Percentiles rank a stretch among this genome's conserved stretches.
phyloP scores from a whole-genome alignment of 2,329 filamentous ascomycete genomes.

The Apiospora koreana region DNA sequence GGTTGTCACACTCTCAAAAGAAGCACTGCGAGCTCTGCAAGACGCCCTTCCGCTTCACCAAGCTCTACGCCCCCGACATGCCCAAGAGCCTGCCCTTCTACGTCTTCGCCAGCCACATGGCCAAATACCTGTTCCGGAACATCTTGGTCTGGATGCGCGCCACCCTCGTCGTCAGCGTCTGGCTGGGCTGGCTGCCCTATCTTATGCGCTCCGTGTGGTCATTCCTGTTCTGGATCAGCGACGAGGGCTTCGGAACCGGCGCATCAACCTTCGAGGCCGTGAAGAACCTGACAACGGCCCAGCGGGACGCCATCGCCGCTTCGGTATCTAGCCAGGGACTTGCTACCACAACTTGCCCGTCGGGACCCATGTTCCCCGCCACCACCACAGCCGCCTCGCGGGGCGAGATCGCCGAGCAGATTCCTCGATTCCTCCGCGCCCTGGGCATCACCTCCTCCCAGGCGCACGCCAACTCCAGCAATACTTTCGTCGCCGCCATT shows the following conservation, averaged over 20 bases:
- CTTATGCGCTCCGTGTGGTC: conserved; percentile 92
- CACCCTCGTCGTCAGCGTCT: conserved; percentile 78
- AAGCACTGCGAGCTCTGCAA: conserved; percentile 99
- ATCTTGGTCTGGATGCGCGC: conserved; percentile 78
- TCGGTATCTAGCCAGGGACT: conserved; percentile 22
- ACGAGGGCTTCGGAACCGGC: conserved; percentile 61
- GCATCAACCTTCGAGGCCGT: conserved; percentile 30
- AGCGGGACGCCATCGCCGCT: conserved; percentile 24
- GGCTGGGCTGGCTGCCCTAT: conserved; percentile 87
- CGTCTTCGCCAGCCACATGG: conserved; percentile 78
- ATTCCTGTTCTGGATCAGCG: conserved; percentile 90
- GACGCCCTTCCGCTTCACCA: conserved; percentile 96
- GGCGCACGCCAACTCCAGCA: conserved; percentile 12
- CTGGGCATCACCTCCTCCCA: not conserved
- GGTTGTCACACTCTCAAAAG: conserved; percentile 98
- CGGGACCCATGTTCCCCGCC: conserved; percentile 39
- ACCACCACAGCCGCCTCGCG: conserved; percentile 41
- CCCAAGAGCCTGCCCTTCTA: conserved; percentile 77
- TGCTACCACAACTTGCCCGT: conserved; percentile 35
- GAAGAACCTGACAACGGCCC: conserved; percentile 25
- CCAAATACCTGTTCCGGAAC: conserved; percentile 71
- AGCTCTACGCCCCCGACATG: conserved; percentile 95
- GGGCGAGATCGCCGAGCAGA: conserved; percentile 36
- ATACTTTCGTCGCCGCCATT: conserved; percentile 8
- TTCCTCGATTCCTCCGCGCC: conserved; percentile 22